phyloP scores from a whole-genome alignment of 2,329 filamentous ascomycete species.

The Botryotinia narcissicola region DNA sequence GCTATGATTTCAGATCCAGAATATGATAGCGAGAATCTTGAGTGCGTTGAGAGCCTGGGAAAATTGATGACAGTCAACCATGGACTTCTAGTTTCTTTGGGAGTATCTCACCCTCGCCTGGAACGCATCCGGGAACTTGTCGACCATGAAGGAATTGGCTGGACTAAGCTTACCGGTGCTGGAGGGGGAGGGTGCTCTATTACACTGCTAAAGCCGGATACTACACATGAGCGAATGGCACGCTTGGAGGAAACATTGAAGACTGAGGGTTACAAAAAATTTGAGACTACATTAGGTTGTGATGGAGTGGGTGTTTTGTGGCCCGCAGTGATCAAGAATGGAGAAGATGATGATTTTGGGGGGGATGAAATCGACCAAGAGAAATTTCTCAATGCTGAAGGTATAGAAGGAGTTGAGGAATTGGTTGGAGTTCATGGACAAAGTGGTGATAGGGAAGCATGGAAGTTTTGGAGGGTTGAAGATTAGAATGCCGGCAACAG shows the following conservation, averaged over 20 bases:
- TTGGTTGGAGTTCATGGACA: slow-evolving; percentile 77
- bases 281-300: slow-evolving; percentile 85
- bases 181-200: slow-evolving; percentile 96
- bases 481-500: slow-evolving; percentile 34
- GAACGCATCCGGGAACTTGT: slow-evolving; percentile 90
- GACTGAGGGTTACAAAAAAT: slow-evolving; percentile 75
- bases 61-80: slow-evolving; percentile 94
- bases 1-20: slow-evolving; percentile 56
- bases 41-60: slow-evolving; percentile 70
- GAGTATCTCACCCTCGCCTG: slow-evolving; percentile 89
- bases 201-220: slow-evolving; percentile 73
- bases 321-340: slow-evolving; percentile 87
- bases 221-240: slow-evolving; percentile 54
- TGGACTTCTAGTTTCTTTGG: slow-evolving; percentile 83
- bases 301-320: slow-evolving; percentile 93
- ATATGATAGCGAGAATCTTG: slow-evolving; percentile 64
- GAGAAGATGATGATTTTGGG: slow-evolving; percentile 71
- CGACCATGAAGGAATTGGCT: slow-evolving; percentile 85
- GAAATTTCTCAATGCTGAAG: slow-evolving; percentile 79
- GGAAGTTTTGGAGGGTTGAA: slow-evolving; percentile 81
- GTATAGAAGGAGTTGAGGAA: slow-evolving; percentile 79
- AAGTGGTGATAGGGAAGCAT: slow-evolving; percentile 69
- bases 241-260: slow-evolving; percentile 64
- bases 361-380: slow-evolving; percentile 93
- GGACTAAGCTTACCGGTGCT: slow-evolving; percentile 96